Base-by-base conservation (phyloP, 352 stramenopile species). In the Phytophthora pistaciae region DNA sequence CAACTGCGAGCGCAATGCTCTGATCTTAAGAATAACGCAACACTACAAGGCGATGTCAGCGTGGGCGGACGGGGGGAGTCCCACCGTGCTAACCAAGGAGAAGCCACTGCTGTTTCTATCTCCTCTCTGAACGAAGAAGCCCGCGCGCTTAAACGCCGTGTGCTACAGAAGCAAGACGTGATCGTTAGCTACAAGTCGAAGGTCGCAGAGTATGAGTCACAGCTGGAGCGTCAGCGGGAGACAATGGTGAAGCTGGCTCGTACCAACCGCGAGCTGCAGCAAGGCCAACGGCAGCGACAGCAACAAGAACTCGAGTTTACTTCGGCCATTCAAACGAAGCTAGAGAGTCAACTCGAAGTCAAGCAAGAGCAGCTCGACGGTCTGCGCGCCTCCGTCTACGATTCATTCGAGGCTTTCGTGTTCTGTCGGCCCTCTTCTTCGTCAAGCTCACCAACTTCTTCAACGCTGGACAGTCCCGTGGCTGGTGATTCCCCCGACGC, bases 131-230 rank as follows among this genome's bases (percentile, higher is more conserved):
- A 56, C 6, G 72, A 77, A n/a, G 75, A 90, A 60, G 38, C 65
- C 27, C 85, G 86, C 21, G 60, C 68, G 16, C 68, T 91, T 20
- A 80, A 84, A 56, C 68, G 75, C 36, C 84, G 84, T 5, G 76
- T 90, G 20, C 40, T 91, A 10, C 78, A 89, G 31, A 91, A 91
- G 38, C 84, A 91, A 56, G 78, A 88, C 18, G 65, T 91, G 25
- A 68, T 89, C 21, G 31, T 78, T 3, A 75, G 66, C 5, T 80
- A 79, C 52, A 87, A 87, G 46, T 62, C 68, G 31, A 87, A 91
- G 27, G 11, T 84, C 16, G 54, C 70, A 0, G 68, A 74, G 10
- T 40, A 74, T 44, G 80, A 89, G 18, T 52, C 64, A 1, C 71
- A 87, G 38, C 40, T 89, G 50, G 56, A 64, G 21, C 44, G 66